Evolutionary conservation across 2,329 filamentous ascomycete genomes (phyloP), one percentile per base, ranked within the genome.

Genomic region (Cercospora sp.): DNA sequence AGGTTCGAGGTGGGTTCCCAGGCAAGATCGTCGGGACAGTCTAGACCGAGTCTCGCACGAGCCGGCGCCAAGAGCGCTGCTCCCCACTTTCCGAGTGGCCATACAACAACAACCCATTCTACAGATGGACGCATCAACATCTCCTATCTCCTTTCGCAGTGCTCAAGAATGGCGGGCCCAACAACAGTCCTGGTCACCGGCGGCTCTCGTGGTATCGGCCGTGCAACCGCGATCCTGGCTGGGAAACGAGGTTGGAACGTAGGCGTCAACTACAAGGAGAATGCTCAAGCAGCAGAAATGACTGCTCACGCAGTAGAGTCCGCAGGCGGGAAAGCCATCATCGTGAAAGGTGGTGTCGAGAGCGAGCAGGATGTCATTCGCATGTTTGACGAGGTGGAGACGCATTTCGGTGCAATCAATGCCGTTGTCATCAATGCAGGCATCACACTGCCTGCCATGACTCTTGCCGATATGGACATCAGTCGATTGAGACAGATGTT

Each of bases 381-480:
- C 16, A 63, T 76, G 57, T 76, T 75, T 63, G 68, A 74, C 55
- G 61, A 55, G 10, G 69, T 75, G 68, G 70, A 74, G 43, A 55
- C 61, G 13, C 26, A 51, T 16, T 74, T 72, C 18, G 74, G 74
- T 12, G 59, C 67, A 1, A 59, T 74, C 16, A 64, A 72, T 58
- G 75, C 73, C 21, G 68, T 75, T 5, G 75, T 76, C 5, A 71
- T 76, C 63, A 76, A 76, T 62, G 75, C 75, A 7, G 73, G 74
- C 7, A 74, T 76, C 40, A 75, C 72, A 5, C 71, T 72, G n/a
- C 65, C 65, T 13, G 67, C 68, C 4, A 70, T 69, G 67, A 58
- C 68, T 10, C 61, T 76, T 7, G 73, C 72, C 4, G 72, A 76
- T 3, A 76, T 76, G 71, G 53, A 51, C 18, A 37, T 70, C 13